Evolutionary conservation across 768 basidiomycete species (phyloP).

Genomic region (Hygrophorus russula): DNA sequence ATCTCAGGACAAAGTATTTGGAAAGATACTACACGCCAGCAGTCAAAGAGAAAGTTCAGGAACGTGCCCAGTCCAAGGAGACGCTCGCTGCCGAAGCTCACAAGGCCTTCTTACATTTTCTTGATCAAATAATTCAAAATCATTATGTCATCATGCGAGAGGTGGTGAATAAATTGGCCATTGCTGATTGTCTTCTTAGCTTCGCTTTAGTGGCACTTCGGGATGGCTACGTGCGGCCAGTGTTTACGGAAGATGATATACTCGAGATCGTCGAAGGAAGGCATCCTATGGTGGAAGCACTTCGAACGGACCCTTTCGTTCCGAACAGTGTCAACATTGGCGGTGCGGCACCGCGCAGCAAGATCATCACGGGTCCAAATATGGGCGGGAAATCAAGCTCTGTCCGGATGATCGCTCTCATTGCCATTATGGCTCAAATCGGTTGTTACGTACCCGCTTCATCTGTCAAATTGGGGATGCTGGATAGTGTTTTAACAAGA

Average conservation of each 20-base stretch:
- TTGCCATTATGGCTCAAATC: constrained; percentile 81
- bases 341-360: constrained; percentile 35
- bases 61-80: constrained; percentile 69
- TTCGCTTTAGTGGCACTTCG: constrained; percentile 71
- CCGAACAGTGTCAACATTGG: constrained; percentile 72
- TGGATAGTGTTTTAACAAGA: constrained; percentile 78
- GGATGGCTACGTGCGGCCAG: constrained; percentile 68
- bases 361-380: constrained; percentile 78
- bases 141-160: constrained; percentile 66
- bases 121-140: constrained; percentile 53
- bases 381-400: constrained; percentile 87
- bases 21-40: constrained; percentile 72
- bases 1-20: constrained; percentile 52
- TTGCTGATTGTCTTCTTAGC: constrained; percentile 79
- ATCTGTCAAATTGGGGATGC: constrained; percentile 60
- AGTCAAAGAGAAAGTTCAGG: constrained; percentile 47
- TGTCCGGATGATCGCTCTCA: constrained; percentile 69
- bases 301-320: constrained; percentile 73
- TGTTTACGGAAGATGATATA: constrained; percentile 52
- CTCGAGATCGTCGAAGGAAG: constrained; percentile 76
- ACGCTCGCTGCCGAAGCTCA: constrained; percentile 54
- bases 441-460: constrained; percentile 86
- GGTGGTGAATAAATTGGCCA: constrained; percentile 70
- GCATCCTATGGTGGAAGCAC: constrained; percentile 86
- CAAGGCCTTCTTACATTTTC: constrained; percentile 55